Base-by-base conservation (phyloP, 1,284 basidiomycete genomes). In the Rhodotorula sp. region DNA sequence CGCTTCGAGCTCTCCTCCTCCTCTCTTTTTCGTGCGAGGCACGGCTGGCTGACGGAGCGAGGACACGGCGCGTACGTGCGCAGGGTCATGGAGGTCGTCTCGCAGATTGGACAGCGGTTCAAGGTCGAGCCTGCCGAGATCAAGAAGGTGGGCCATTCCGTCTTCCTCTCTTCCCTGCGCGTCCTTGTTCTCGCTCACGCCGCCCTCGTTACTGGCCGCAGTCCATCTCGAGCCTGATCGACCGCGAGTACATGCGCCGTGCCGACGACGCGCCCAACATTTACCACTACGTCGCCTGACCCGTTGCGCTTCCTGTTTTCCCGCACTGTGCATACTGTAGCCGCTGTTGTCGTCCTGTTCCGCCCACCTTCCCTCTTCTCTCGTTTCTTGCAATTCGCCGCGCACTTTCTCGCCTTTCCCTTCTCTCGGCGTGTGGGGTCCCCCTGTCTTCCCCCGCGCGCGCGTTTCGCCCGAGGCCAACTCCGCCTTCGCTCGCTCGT, bases 191-290 rank as follows among this genome's bases (percentile, higher is more conserved):
- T 60, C 21, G 13, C 59, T 57, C 12, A 56, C 44, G 21, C 50
- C 44, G 3, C 21, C 27, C 41, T 19, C 37, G 6, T 29, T 19
- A 5, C 29, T n/a, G n/a, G 36, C 22, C n/a, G 56, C 66, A 76
- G 75, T 69, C 92, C 65, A 88, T 97, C 73, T 89, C 90, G 77
- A 86, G 85, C 63, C 81, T 96, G 73, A 92, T 95, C 64, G 92
- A 94, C 76, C 85, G 87, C 76, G 94, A 96, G 80, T 97, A 94
- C 83, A 80, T 97, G 81, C 86, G 86, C 81, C 84, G 94, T 62
- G 89, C 90, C 79, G 86, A 89, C 29, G 84, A 86, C 39, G 89
- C 92, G 78, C 87, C 84, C 82, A 88, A 88, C 75, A 82, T 86
- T 79, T 89, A 91, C 75, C 82, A 88, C 60, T 96, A 96, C 80